Percentiles rank a stretch among this genome's conserved stretches.
phyloP scores from a whole-genome alignment of 345 rosid genomes.

The Chamaenerion angustifolium region DNA sequence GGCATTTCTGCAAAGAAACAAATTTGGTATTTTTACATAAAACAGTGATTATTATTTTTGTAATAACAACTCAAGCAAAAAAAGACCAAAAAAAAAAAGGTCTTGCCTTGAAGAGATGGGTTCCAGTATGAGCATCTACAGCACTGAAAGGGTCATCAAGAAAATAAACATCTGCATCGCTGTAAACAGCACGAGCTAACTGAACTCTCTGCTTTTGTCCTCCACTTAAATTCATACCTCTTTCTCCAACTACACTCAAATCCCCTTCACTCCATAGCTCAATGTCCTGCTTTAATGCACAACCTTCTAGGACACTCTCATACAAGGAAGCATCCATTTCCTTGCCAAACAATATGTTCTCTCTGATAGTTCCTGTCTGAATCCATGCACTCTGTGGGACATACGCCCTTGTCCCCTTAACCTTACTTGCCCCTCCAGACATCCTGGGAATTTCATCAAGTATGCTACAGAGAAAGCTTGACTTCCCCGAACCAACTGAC shows the following conservation, averaged over 20 bases:
- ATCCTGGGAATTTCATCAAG: slow-evolving; percentile 69
- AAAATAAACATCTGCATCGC: slow-evolving; percentile 50
- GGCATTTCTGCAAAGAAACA: slow-evolving; percentile 36
- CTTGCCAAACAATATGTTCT: slow-evolving; percentile 57
- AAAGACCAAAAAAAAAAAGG: neutral
- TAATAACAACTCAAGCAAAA: neutral
- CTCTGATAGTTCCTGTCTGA: slow-evolving; percentile 57
- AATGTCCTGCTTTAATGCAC: slow-evolving; percentile 50
- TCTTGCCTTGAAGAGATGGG: slow-evolving; percentile 54
- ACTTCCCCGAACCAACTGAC: slow-evolving; percentile 64
- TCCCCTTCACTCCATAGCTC: slow-evolving; percentile 43
- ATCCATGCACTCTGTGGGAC: slow-evolving; percentile 78
- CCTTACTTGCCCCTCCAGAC: slow-evolving; percentile 35
- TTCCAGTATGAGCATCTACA: slow-evolving; percentile 68
- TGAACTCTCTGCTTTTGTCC: slow-evolving; percentile 84
- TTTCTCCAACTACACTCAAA: slow-evolving; percentile 58
- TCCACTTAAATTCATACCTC: slow-evolving; percentile 79
- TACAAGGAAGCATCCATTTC: slow-evolving; percentile 28
- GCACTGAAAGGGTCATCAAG: slow-evolving; percentile 75
- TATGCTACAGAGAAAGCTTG: slow-evolving; percentile 48
- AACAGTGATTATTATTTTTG: neutral
- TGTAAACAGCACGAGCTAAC: slow-evolving; percentile 62
- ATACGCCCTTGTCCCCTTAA: slow-evolving; percentile 48
- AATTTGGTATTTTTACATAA: neutral
- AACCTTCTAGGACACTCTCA: slow-evolving; percentile 37